Base-by-base conservation (phyloP, 106 monocot genomes). In the Ottelia alismoides region DNA sequence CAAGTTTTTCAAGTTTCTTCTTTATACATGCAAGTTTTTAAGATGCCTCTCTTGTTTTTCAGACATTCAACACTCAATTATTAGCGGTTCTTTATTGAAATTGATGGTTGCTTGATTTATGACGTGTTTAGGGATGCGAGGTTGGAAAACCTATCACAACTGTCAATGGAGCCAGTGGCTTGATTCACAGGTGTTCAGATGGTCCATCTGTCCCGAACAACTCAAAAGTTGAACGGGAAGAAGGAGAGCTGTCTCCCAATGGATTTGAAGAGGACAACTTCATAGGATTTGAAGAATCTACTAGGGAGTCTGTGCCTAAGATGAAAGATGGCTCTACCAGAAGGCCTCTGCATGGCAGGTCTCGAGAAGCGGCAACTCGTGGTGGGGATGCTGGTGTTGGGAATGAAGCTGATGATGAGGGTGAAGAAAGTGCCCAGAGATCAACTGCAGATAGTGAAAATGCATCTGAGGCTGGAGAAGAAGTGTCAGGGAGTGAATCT, bases 251-350 rank as follows among this genome's bases (percentile, higher is more conserved):
- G 55, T 92, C 92, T 23, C 92, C 92, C 30, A 92, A 86, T 72
- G 86, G 78, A 47, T 88, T 81, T 62, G 94, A 96, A 69, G 94
- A 96, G 70, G 88, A 88, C 45, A 88, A 82, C 68, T 94, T 94
- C 55, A 73, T 84, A 22, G 53, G 53, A 11, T 81, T 94, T 68
- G 75, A 77, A 52, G 77, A 71, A 31, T 31, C 55, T 65, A 25
- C 65, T 10, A 56, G 67, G 2, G 74, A 69, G 31, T 27, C 48
- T 0, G 18, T 51, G 30, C 56, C 74, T 51, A 67, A 76, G 67
- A 30, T 30, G 11, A 83, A 83, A 46, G 74, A 74, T 21, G 47
- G 40, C 35, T 65, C 78, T 74, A 20, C 56, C 24, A 67, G 61
- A 49, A 57, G 74, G 53, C 56, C 61, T 28, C 75, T 51, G 62